Evolutionary conservation across 2,329 filamentous ascomycete genomes (phyloP).

Genomic region (Teratosphaeria nubilosa): DNA sequence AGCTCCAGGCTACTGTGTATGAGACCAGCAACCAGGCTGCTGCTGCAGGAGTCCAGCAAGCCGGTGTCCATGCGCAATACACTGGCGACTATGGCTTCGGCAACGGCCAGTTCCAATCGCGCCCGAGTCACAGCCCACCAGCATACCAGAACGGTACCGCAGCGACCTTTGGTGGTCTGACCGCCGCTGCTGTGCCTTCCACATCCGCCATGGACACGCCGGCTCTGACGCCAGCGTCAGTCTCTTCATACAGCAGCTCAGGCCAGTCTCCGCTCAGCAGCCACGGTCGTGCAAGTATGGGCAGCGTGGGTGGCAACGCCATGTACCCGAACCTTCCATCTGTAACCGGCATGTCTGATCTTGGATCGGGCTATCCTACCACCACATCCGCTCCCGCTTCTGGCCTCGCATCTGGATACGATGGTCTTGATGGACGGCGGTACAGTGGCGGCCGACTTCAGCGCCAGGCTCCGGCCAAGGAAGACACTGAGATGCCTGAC

Average conservation of each 20-base stretch:
- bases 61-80: slow-evolving; percentile 53
- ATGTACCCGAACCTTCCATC: slow-evolving; percentile 69
- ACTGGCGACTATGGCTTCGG: slow-evolving; percentile 37
- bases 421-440: slow-evolving; percentile 49
- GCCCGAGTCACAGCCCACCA: slow-evolving; percentile 49
- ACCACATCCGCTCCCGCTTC: slow-evolving; percentile 59
- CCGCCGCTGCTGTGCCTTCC: slow-evolving; percentile 23
- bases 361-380: slow-evolving; percentile 47
- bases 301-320: slow-evolving; percentile 42
- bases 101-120: slow-evolving; percentile 42
- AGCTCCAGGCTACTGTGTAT: slow-evolving; percentile 93
- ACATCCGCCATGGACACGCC: slow-evolving; percentile 52
- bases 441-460: slow-evolving; percentile 54
- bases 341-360: slow-evolving; percentile 54
- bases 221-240: slow-evolving; percentile 64
- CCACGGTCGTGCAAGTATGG: slow-evolving; percentile 48
- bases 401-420: slow-evolving; percentile 56
- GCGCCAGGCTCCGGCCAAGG: slow-evolving; percentile 35
- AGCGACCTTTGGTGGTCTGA: slow-evolving; percentile 28
- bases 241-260: slow-evolving; percentile 62
- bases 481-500: slow-evolving; percentile 30
- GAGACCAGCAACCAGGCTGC: slow-evolving; percentile 73
- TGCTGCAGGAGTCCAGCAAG: slow-evolving; percentile 65
- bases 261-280: slow-evolving; percentile 69
- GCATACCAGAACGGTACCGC: slow-evolving; percentile 18